Evolutionary conservation across 2,329 filamentous ascomycete species (phyloP).

Genomic region (Didymella glomerata): DNA sequence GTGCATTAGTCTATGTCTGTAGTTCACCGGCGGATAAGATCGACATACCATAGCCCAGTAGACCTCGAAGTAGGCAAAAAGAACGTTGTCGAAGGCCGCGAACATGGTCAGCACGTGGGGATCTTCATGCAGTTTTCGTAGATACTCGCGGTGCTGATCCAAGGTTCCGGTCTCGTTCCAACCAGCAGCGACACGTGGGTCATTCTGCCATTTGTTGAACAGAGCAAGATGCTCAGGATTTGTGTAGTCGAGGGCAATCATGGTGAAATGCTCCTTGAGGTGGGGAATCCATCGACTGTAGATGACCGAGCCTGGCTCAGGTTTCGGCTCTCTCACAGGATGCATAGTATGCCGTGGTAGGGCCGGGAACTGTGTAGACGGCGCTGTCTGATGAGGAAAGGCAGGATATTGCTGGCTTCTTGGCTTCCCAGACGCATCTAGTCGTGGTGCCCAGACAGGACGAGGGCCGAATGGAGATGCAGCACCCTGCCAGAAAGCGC

Average conservation of each 20-base stretch:
- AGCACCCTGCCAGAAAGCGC: slow-evolving; percentile 58
- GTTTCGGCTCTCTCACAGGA: slow-evolving; percentile 76
- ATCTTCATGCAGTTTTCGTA: slow-evolving; percentile 73
- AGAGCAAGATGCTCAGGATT: slow-evolving; percentile 70
- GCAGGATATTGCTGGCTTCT: slow-evolving; percentile 54
- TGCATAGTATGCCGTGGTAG: slow-evolving; percentile 69
- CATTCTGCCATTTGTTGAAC: slow-evolving; percentile 85
- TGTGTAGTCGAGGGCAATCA: slow-evolving; percentile 75
- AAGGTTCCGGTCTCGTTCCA: slow-evolving; percentile 83
- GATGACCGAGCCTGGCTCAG: slow-evolving; percentile 71
- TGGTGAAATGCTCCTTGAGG: slow-evolving; percentile 77
- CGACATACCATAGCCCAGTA: slow-evolving; percentile 74
- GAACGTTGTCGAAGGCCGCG: slow-evolving; percentile 73
- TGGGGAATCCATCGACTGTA: slow-evolving; percentile 84
- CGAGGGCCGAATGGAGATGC: slow-evolving; percentile 54
- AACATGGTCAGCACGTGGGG: slow-evolving; percentile 75
- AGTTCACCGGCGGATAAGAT: not conserved
- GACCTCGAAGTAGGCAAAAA: slow-evolving; percentile 81
- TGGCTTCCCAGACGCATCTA: slow-evolving; percentile 46
- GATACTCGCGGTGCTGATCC: slow-evolving; percentile 77
- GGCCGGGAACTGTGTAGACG: slow-evolving; percentile 59
- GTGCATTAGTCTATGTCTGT: slow-evolving; percentile 28
- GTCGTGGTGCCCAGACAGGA: slow-evolving; percentile 51
- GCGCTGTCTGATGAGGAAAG: slow-evolving; percentile 55
- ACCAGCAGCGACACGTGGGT: slow-evolving; percentile 79